Percentiles rank a stretch among this genome's conserved stretches.
These are phyloP conservation scores for Didymella glomerata DNA, from an alignment of 2,329 filamentous ascomycete species.

Conservation along the genomic window DNA sequence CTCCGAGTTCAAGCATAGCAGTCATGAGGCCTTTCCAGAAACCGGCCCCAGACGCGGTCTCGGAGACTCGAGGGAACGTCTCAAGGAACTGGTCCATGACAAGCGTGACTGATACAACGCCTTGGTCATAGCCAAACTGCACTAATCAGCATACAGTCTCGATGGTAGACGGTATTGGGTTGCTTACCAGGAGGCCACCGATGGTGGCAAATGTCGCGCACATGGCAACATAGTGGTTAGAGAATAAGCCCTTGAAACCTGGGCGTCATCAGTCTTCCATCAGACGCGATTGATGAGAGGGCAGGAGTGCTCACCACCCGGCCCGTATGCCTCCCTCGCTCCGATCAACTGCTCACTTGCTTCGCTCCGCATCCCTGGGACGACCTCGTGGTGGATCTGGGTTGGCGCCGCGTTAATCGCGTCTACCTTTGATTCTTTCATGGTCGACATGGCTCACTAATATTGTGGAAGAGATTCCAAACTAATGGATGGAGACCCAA, in stretches of 20 bases:
- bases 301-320: conserved; percentile 35
- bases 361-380: conserved; percentile 21
- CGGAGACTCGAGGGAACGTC: conserved; percentile 56
- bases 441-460: conserved; percentile 18
- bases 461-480: conserved; percentile 7
- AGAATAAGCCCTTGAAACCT: conserved; percentile 59
- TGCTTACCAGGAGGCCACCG: conserved; percentile 57
- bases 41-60: conserved; percentile 53
- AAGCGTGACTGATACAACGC: conserved; percentile 57
- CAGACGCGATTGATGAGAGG: not conserved
- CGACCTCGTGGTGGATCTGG: conserved; percentile 35
- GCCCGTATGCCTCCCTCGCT: conserved; percentile 44
- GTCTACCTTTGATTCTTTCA: conserved; percentile 26
- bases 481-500: conserved; percentile 6
- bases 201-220: conserved; percentile 62
- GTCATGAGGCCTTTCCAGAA: conserved; percentile 59
- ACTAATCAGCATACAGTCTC: not conserved
- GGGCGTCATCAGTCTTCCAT: conserved; percentile 12
- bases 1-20: conserved; percentile 65
- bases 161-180: not conserved
- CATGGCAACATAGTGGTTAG: conserved; percentile 59
- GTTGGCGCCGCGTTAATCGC: conserved; percentile 32
- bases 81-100: conserved; percentile 63
- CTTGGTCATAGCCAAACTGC: conserved; percentile 50
- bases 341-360: conserved; percentile 2